Base-by-base conservation (phyloP, 805 yeast species). In the Candida broadrunensis region DNA sequence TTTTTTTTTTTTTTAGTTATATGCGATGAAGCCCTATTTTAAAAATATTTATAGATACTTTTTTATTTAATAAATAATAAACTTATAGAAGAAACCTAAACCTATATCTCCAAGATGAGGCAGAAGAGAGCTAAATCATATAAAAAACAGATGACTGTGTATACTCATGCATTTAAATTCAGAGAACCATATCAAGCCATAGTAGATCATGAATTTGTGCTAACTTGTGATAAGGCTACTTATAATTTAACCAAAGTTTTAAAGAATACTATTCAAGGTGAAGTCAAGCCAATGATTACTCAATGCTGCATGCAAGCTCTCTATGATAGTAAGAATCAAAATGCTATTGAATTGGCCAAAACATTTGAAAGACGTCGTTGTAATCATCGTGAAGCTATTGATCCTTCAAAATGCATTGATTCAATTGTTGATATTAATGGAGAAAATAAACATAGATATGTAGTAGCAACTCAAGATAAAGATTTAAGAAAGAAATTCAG, bases 91-190 rank as follows among this genome's bases (percentile, higher is more conserved):
- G n/a, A n/a, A n/a, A n/a, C n/a, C n/a, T 21, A 21, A 6, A 21
- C 25, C 9, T 26, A 8, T n/a, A 29, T 23, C 21, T 25, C 16
- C 33, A 24, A n/a, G 4, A 91, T 91, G 99, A 88, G 95, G 74
- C 97, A 91, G 67, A 91, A 90, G 65, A 77, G 99, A 65, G 96
- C 97, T 39, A 91, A 91, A 63, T 74, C 93, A 1, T 93, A 93
- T 65, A 82, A 91, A 61, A 91, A 91, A 72, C 96, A 88, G 61
- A 85, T 93, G 86, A 79, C 83, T 50, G 83, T 87, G 41, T 85
- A 88, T 53, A 76, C 78, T 50, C 86, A 88, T 59, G 77, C 95
- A 5, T 93, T 91, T 76, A 86, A 86, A 54, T 93, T 93, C 72
- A 79, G 96, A 60, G 89, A 85, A 48, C 99, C 99, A 2, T 90